A percentile compares a stretch with the other conserved stretches of the same genome.
These are phyloP conservation scores for Diaporthe vexans DNA, from an alignment of 2,329 filamentous ascomycete species.

Conservation along the genomic window DNA sequence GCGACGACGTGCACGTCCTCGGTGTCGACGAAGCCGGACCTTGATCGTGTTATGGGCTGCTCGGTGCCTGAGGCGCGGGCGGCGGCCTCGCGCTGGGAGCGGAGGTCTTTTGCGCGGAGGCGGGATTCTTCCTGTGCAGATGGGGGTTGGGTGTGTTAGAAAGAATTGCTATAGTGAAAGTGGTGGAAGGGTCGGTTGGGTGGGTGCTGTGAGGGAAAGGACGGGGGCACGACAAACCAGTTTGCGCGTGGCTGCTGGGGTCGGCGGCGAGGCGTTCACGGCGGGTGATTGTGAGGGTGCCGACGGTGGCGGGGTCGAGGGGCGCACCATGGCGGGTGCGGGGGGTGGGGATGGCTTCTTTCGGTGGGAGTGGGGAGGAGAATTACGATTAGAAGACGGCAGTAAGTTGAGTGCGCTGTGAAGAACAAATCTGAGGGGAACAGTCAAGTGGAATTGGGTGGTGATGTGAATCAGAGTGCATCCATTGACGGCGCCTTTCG, in stretches of 20 bases:
- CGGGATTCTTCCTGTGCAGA: constrained; percentile 83
- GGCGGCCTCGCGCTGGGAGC: constrained; percentile 79
- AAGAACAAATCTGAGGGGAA: background rate
- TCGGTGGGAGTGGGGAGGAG: background rate
- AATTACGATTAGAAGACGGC: background rate
- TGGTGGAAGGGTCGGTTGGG: too few species aligned
- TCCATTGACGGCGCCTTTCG: background rate
- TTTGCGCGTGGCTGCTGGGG: constrained; percentile 64
- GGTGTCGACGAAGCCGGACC: constrained; percentile 80
- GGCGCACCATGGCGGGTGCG: constrained; percentile 58
- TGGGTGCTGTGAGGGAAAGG: too few species aligned
- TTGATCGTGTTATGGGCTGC: constrained; percentile 61
- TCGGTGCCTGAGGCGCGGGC: constrained; percentile 60
- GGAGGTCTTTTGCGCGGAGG: constrained; percentile 88
- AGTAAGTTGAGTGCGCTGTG: background rate
- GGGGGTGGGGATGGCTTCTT: background rate
- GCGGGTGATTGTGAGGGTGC: constrained; percentile 46
- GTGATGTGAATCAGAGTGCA: background rate
- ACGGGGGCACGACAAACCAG: background rate
- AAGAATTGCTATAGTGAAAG: too few species aligned
- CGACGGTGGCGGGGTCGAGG: constrained; percentile 60
- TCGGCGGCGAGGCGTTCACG: constrained; percentile 59
- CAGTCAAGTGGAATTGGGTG: background rate
- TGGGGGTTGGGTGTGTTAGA: constrained; percentile 41
- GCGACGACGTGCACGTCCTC: constrained; percentile 69